phyloP scores from a whole-genome alignment of 371 early-diverging fungal species.

The Apophysomyces sp. region DNA sequence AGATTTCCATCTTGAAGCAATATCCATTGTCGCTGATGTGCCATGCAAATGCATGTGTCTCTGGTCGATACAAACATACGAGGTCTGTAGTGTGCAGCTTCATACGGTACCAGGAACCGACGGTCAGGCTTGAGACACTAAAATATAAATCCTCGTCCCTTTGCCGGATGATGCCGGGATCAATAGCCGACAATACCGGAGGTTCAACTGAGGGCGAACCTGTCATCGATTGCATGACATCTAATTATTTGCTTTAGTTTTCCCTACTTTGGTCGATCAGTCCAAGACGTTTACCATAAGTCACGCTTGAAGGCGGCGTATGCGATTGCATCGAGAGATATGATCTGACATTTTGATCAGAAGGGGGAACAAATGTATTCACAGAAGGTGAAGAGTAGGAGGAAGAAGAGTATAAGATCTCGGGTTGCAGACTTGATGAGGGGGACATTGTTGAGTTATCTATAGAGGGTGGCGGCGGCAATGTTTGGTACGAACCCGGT shows the following conservation, averaged over 20 bases:
- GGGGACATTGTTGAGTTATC: not conserved
- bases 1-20: slow-evolving; percentile 73
- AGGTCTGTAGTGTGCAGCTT: slow-evolving; percentile 58
- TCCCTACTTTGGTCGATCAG: not conserved
- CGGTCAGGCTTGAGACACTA: slow-evolving; percentile 59
- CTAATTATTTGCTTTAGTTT: not conserved
- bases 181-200: not conserved
- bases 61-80: slow-evolving; percentile 56
- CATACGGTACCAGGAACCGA: slow-evolving; percentile 82
- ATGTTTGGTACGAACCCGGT: not conserved
- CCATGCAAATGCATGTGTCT: slow-evolving; percentile 64
- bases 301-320: not conserved
- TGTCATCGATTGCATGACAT: not conserved
- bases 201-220: not conserved
- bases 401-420: not conserved
- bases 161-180: slow-evolving; percentile 2
- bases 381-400: not conserved
- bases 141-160: slow-evolving; percentile 19
- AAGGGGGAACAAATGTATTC: not conserved
- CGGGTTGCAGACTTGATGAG: not conserved
- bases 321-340: slow-evolving; percentile 1
- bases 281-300: not conserved
- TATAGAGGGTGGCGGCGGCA: not conserved
- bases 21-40: slow-evolving; percentile 66
- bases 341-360: not conserved